A percentile compares a stretch with the other conserved stretches of the same genome.
Evolutionary conservation across 768 basidiomycete species (phyloP).

Genomic region (Suillus subalutaceus): DNA sequence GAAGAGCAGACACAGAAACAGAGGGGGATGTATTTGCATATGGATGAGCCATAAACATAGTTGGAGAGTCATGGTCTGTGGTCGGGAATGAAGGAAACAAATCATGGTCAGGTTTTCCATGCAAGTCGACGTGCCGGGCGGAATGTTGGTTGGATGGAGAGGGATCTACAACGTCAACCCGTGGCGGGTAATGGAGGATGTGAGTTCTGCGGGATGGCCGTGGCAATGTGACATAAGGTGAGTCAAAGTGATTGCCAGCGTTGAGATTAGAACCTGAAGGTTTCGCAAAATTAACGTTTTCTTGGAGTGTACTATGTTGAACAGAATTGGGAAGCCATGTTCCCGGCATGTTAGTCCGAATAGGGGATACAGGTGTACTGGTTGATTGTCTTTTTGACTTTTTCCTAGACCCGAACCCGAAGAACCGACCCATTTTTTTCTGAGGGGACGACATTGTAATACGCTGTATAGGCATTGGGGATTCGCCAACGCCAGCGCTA

Average conservation of each 20-base stretch:
- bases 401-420: constrained; percentile 32
- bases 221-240: constrained; percentile 49
- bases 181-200: constrained; percentile 17
- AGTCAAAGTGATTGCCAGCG: constrained; percentile 51
- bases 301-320: neutral
- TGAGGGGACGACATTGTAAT: constrained; percentile 18
- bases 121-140: constrained; percentile 21
- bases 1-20: constrained; percentile 17
- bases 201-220: constrained; percentile 16
- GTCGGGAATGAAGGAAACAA: constrained; percentile 21
- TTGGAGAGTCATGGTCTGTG: constrained; percentile 14
- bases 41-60: constrained; percentile 44
- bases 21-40: constrained; percentile 50
- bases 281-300: neutral
- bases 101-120: constrained; percentile 22
- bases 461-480: constrained; percentile 44
- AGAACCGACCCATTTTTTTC: constrained; percentile 49
- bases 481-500: constrained; percentile 67
- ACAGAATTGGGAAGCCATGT: constrained; percentile 21
- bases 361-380: constrained; percentile 10
- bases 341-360: constrained; percentile 15
- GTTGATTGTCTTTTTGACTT: constrained; percentile 10
- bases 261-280: neutral
- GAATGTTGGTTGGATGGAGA: constrained; percentile 20
- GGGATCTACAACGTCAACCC: constrained; percentile 15